Conservation (phyloP, 495 filamentous ascomycete species). For the Penicillium paxilli region DNA sequence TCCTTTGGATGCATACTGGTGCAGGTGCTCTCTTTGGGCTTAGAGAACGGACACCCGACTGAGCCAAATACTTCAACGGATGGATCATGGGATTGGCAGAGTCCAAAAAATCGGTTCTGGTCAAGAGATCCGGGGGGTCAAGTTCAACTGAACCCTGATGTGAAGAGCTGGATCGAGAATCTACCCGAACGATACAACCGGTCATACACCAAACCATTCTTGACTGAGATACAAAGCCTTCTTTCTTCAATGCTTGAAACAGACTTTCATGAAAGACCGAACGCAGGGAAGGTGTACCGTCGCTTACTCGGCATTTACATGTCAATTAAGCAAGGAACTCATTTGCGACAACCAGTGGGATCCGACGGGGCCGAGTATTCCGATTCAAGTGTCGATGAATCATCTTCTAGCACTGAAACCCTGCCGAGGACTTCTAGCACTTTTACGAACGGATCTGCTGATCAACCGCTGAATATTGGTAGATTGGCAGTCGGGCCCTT, state of each 20-base stretch:
- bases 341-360: too few relatives aligned
- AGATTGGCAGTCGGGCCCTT: too few relatives aligned
- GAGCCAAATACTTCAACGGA: not conserved
- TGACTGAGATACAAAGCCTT: not conserved
- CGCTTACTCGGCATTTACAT: not conserved
- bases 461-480: not conserved
- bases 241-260: not conserved
- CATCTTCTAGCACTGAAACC: too few relatives aligned
- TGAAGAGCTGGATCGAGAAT: not conserved
- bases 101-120: too few relatives aligned
- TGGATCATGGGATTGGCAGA: not conserved
- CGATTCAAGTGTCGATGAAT: too few relatives aligned
- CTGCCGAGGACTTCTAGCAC: too few relatives aligned
- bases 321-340: not conserved
- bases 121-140: too few relatives aligned
- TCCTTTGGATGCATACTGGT: slow-evolving; percentile 2
- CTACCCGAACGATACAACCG: not conserved
- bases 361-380: too few relatives aligned
- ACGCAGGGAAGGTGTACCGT: not conserved
- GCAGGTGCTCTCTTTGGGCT: not conserved
- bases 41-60: not conserved
- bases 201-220: not conserved
- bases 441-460: not conserved
- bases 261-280: not conserved
- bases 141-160: not conserved